Percentiles rank a stretch among this genome's conserved stretches.
Conservation (phyloP, 352 stramenopile genomes). For the Aphanomyces cochlioides region DNA sequence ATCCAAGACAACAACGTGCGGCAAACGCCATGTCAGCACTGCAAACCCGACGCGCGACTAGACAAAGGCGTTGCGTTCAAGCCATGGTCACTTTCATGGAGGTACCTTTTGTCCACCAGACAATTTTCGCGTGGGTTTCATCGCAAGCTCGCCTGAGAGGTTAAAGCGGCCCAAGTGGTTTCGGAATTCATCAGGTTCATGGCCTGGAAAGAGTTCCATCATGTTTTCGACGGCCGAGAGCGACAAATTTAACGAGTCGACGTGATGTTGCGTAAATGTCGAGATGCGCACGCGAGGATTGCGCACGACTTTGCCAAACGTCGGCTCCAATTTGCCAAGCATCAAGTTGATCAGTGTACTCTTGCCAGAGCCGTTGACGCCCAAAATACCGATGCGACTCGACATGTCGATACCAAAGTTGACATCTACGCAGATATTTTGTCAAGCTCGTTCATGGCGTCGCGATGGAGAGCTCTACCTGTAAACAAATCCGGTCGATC, state of each 20-base stretch:
- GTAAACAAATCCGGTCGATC: slow-evolving; percentile 63
- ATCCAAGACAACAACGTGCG: slow-evolving; percentile 96
- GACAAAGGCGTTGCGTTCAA: too few species aligned
- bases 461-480: slow-evolving; percentile 10
- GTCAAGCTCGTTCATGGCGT: neutral
- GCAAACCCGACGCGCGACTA: slow-evolving; percentile 88
- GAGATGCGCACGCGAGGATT: slow-evolving; percentile 91
- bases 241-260: slow-evolving; percentile 92
- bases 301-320: slow-evolving; percentile 79
- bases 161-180: slow-evolving; percentile 95
- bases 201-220: slow-evolving; percentile 85
- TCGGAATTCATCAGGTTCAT: slow-evolving; percentile 87
- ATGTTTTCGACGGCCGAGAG: slow-evolving; percentile 88
- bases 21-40: slow-evolving; percentile 91
- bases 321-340: slow-evolving; percentile 90
- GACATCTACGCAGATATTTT: slow-evolving; percentile 47
- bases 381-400: slow-evolving; percentile 91
- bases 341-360: slow-evolving; percentile 96
- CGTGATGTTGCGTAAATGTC: slow-evolving; percentile 96
- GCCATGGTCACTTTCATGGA: too few species aligned
- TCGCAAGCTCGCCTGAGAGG: slow-evolving; percentile 92
- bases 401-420: slow-evolving; percentile 97
- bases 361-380: slow-evolving; percentile 93
- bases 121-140: slow-evolving; percentile 93
- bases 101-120: slow-evolving; percentile 94